These are phyloP conservation scores for Zymoseptoria passerinii DNA, from an alignment of 2,329 filamentous ascomycete genomes.

Conservation along the genomic window DNA sequence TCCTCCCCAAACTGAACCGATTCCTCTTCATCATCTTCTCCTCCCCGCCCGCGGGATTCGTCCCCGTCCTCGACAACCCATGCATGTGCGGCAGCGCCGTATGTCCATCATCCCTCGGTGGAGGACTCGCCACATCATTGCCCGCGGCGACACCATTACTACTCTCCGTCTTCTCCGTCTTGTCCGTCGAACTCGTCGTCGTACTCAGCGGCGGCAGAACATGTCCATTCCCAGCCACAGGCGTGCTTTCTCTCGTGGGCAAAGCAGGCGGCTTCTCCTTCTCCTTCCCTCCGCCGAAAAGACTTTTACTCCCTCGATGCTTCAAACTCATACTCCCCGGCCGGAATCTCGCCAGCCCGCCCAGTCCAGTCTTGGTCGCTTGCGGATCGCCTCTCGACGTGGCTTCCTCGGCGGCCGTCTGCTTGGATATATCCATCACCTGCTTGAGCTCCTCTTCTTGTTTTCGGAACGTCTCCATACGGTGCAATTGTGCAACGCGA, in stretches of 20 bases:
- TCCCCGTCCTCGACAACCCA: not conserved
- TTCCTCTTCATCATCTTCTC: slow-evolving; percentile 45
- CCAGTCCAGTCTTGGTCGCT: slow-evolving; percentile 7
- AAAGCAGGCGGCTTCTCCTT: slow-evolving; percentile 29
- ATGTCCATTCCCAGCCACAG: not conserved
- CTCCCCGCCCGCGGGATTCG: slow-evolving; percentile 1
- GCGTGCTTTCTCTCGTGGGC: slow-evolving; percentile 7
- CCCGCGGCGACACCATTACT: not conserved
- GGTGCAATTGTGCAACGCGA: slow-evolving; percentile 29
- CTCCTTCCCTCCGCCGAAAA: slow-evolving; percentile 38
- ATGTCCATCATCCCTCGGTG: slow-evolving; percentile 4
- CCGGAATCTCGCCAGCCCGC: slow-evolving; percentile 56
- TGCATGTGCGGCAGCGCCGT: not conserved
- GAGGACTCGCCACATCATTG: not conserved
- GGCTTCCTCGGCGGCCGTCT: slow-evolving; percentile 49
- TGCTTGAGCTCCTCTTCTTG: slow-evolving; percentile 56
- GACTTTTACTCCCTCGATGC: slow-evolving; percentile 47
- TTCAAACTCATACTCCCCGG: slow-evolving; percentile 63
- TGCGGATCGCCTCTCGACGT: slow-evolving; percentile 25
- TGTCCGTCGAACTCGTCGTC: not conserved
- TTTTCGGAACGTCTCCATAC: slow-evolving; percentile 49
- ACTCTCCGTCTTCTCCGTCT: slow-evolving; percentile 1
- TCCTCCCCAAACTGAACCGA: slow-evolving; percentile 60
- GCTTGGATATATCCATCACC: slow-evolving; percentile 59
- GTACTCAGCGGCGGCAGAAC: not conserved